phyloP scores from a whole-genome alignment of 441 rosid genomes.

The Geranium incanum region DNA sequence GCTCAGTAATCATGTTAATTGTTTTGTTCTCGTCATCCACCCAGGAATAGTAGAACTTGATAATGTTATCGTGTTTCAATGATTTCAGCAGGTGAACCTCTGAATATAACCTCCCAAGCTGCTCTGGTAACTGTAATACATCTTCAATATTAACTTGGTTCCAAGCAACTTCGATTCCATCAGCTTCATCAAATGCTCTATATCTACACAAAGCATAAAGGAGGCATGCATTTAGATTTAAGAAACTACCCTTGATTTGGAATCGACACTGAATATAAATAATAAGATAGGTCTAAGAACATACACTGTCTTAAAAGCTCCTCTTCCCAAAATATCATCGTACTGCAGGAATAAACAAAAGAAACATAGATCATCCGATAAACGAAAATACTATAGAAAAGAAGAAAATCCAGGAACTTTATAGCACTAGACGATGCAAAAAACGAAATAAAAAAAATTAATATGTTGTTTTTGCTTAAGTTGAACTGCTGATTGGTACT shows the following conservation, averaged over 20 bases:
- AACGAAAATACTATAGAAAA: too few species aligned
- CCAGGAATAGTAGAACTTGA: conserved; percentile 61
- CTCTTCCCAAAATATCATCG: conserved; percentile 70
- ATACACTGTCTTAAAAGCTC: conserved; percentile 92
- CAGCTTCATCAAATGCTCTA: conserved; percentile 65
- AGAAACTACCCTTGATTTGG: not conserved
- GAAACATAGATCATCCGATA: not conserved
- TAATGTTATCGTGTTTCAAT: conserved; percentile 56
- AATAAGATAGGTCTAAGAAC: conserved; percentile 23
- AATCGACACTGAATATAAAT: not conserved
- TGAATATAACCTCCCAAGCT: conserved; percentile 55
- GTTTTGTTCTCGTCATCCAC: conserved; percentile 57
- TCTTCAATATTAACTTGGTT: conserved; percentile 59
- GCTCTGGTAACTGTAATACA: conserved; percentile 54
- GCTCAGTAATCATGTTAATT: conserved; percentile 71
- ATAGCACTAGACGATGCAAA: too few species aligned
- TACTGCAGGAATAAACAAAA: conserved; percentile 35
- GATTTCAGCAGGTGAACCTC: conserved; percentile 68
- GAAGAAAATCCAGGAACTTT: too few species aligned
- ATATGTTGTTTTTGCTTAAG: not conserved
- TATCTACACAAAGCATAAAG: conserved; percentile 32
- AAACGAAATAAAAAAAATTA: not conserved
- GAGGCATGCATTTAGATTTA: not conserved
- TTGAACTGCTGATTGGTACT: too few species aligned
- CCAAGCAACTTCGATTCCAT: conserved; percentile 87